Evolutionary conservation across 768 basidiomycete species (phyloP), one percentile per base, ranked within the genome.

Genomic region (Rhodocollybia butyracea): DNA sequence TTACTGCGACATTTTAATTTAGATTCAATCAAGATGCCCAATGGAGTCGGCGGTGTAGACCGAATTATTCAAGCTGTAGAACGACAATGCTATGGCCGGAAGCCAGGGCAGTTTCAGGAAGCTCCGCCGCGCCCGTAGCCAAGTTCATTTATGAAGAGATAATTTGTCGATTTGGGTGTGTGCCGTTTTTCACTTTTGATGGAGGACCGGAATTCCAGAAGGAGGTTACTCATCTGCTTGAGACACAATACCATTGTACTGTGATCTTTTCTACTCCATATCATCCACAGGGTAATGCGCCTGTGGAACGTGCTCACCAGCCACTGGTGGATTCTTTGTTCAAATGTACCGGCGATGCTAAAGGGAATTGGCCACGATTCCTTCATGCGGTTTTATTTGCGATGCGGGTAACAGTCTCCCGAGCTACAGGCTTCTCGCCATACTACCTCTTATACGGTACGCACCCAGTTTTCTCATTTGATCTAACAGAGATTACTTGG

Each of bases 1-100:
- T n/a, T n/a, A n/a, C n/a, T n/a, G n/a, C n/a, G n/a, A n/a, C n/a
- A n/a, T n/a, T n/a, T n/a, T n/a, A n/a, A 62, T 32, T 32, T 68
- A 4, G 70, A 73, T 57, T 63, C 64, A 0, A 62, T 73, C 32
- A 54, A 68, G 42, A 70, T 74, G 70, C 58, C 60, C 3, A n/a
- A 17, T 0, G 67, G 66, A 0, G 24, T 40, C 29, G 48, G 61
- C 2, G 65, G 68, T 3, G 56, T 58, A 22, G 24, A 60, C 11
- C 70, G 64, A 38, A 17, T 72, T 2, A n/a, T 72, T 4, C 65
- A 68, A 26, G 70, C 62, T 3, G 48, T 56, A 3, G 62, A 66
- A 34, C 57, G 7, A 55, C 57, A 1, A 63, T 64, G 0, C 55
- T 56, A 15, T 68, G 65, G 66, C 58, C 63, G 0, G 65, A 66